These are phyloP conservation scores for Cryptococcus deneoformans DNA, from an alignment of 1,284 basidiomycete species.

Conservation along the genomic window DNA sequence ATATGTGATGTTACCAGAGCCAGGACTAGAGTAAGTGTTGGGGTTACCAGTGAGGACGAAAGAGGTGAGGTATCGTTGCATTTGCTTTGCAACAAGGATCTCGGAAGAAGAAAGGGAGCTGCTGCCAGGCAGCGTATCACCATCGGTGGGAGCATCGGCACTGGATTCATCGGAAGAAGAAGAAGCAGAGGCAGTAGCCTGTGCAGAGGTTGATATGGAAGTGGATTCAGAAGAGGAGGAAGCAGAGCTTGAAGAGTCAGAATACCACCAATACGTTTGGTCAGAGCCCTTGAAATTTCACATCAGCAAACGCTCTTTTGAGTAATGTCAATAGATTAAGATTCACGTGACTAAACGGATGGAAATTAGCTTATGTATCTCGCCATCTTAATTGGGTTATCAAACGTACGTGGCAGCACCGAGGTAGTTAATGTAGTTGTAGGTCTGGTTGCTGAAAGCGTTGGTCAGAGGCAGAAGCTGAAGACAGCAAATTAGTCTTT, in stretches of 20 bases:
- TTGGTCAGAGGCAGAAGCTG: slow-evolving; percentile 3
- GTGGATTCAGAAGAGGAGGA: not conserved
- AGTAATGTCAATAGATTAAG: not conserved
- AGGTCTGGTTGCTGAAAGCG: slow-evolving; percentile 5
- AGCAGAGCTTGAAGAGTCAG: not conserved
- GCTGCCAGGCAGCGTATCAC: not conserved
- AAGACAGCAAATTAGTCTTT: not conserved
- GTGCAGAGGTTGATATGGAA: not conserved
- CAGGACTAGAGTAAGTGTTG: not conserved
- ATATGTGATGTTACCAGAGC: not conserved
- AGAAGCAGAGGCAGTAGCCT: not conserved
- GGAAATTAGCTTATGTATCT: too few relatives aligned
- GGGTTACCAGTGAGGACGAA: slow-evolving; percentile 2
- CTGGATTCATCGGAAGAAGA: not conserved
- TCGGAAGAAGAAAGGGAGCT: not conserved
- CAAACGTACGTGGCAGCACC: slow-evolving; percentile 2
- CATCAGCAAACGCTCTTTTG: not conserved
- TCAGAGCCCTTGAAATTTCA: slow-evolving; percentile 2
- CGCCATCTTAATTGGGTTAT: not conserved
- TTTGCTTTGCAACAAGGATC: not conserved
- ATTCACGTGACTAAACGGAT: too few relatives aligned
- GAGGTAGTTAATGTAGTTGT: slow-evolving; percentile 6
- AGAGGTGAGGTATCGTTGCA: slow-evolving; percentile 2
- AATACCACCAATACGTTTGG: slow-evolving; percentile 7
- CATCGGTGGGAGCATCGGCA: not conserved